Conservation (phyloP, 2,329 filamentous ascomycete species). For the Septoria linicola region DNA sequence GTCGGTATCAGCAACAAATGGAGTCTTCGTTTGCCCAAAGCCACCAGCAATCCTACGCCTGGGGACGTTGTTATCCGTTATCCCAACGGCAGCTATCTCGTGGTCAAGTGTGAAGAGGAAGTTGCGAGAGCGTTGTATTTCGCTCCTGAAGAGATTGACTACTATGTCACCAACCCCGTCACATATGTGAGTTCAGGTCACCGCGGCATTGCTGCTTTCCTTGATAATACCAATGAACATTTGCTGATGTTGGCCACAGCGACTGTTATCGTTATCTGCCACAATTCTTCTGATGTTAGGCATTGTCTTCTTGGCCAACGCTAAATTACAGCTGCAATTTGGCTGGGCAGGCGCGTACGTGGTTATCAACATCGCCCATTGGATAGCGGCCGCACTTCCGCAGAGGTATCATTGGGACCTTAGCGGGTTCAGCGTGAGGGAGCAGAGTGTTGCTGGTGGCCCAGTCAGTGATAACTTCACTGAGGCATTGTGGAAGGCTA, state of each 20-base stretch:
- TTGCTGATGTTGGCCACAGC: no score
- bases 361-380: slow-evolving; percentile 51
- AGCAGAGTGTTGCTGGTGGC: slow-evolving; percentile 38
- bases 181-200: no score
- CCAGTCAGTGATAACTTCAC: slow-evolving; percentile 45
- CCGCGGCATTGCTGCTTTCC: no score
- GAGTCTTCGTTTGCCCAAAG: slow-evolving; percentile 45
- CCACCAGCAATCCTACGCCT: slow-evolving; percentile 36
- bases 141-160: slow-evolving; percentile 52
- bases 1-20: slow-evolving; percentile 53
- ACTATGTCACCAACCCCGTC: slow-evolving; percentile 43
- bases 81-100: slow-evolving; percentile 51
- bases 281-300: slow-evolving; percentile 55
- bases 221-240: no score
- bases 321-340: slow-evolving; percentile 49
- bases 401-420: slow-evolving; percentile 51
- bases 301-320: slow-evolving; percentile 53
- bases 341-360: slow-evolving; percentile 53
- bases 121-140: slow-evolving; percentile 54
- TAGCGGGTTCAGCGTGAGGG: slow-evolving; percentile 44
- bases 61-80: slow-evolving; percentile 52
- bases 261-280: slow-evolving; percentile 50
- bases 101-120: slow-evolving; percentile 52
- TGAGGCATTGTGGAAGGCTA: slow-evolving; percentile 50
- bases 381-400: slow-evolving; percentile 52